phyloP scores from a whole-genome alignment of 129 eudicot species.

The Heracleum sosnowskyi region DNA sequence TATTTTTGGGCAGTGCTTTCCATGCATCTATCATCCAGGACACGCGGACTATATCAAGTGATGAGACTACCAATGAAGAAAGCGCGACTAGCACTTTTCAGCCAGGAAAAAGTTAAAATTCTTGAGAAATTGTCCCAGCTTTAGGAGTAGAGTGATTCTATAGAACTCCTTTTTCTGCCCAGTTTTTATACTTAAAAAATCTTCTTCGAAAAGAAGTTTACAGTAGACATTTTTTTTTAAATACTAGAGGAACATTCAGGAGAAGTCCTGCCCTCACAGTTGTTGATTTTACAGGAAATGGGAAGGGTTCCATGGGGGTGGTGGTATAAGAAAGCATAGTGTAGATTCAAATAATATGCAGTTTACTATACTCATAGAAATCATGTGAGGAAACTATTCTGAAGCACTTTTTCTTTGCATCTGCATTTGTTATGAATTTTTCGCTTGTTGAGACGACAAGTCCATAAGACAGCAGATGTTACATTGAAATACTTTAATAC shows the following conservation, averaged over 20 bases:
- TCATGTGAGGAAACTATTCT: neutral
- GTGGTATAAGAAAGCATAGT: slow-evolving; percentile 1
- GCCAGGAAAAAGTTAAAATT: neutral
- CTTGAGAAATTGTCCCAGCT: neutral
- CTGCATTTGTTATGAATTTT: neutral
- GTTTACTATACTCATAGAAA: neutral
- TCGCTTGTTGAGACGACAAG: neutral
- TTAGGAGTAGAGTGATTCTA: neutral
- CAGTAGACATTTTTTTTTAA: neutral
- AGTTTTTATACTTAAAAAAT: neutral
- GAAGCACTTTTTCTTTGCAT: neutral
- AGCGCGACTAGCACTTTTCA: neutral
- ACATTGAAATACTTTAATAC: neutral
- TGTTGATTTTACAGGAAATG: neutral
- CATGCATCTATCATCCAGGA: neutral
- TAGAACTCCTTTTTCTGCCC: neutral
- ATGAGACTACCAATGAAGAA: neutral
- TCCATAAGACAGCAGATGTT: neutral
- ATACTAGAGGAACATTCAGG: neutral
- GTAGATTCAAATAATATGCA: neutral
- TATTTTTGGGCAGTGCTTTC: neutral
- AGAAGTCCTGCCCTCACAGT: neutral
- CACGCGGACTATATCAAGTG: neutral
- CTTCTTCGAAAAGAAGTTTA: neutral
- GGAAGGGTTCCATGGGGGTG: neutral